Conservation (phyloP, 2,329 filamentous ascomycete species). For the Aureobasidium mangrovei region DNA sequence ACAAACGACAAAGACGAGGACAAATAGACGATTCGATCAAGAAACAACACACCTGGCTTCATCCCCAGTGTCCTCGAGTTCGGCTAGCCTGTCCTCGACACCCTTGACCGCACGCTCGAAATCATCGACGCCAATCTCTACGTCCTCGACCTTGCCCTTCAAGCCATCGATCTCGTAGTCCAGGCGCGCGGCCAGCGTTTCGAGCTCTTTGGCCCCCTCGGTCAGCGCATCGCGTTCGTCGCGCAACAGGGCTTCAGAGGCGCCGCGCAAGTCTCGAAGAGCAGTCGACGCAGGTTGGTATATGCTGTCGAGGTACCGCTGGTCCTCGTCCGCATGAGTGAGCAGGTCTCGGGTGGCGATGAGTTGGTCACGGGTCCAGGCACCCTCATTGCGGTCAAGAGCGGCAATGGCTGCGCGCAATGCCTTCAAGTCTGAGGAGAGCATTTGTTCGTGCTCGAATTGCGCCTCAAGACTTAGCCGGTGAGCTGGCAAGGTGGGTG, state of each 20-base stretch:
- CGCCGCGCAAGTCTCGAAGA: conserved; percentile 58
- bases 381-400: conserved; percentile 46
- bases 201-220: conserved; percentile 68
- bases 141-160: conserved; percentile 72
- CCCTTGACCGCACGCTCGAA: conserved; percentile 67
- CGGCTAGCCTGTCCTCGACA: conserved; percentile 39
- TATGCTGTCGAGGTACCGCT: conserved; percentile 55
- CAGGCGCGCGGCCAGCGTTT: conserved; percentile 71
- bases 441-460: conserved; percentile 5
- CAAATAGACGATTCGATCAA: neutral
- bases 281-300: conserved; percentile 64
- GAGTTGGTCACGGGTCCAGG: conserved; percentile 56
- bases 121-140: conserved; percentile 70
- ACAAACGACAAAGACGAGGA: too few relatives aligned
- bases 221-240: conserved; percentile 60
- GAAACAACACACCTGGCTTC: conserved; percentile 23
- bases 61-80: conserved; percentile 46
- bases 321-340: conserved; percentile 51
- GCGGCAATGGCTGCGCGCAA: conserved; percentile 46
- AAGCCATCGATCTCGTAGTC: conserved; percentile 85
- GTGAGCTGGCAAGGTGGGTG: neutral
- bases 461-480: neutral
- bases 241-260: conserved; percentile 58
- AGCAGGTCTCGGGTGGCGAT: conserved; percentile 51
- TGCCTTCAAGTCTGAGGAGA: conserved; percentile 9